Percentiles rank a stretch among this genome's conserved stretches.
Conservation (phyloP, 2,329 filamentous ascomycete genomes). For the Penicillium psychrosexuale region DNA sequence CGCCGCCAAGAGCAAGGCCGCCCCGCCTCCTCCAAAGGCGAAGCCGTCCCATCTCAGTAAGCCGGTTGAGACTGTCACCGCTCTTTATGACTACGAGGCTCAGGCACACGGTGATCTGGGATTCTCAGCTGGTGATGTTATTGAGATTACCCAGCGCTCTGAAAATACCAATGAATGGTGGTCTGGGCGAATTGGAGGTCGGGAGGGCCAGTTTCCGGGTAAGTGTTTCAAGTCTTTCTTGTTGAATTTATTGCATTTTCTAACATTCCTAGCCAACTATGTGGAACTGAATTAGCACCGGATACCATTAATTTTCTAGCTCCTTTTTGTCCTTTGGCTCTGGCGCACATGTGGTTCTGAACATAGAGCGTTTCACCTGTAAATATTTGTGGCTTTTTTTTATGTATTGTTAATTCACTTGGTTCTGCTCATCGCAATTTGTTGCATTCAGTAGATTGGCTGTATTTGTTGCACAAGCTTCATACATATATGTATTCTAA, state of each 20-base stretch:
- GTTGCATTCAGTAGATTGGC: background rate
- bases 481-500: background rate
- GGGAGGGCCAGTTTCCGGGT: conserved; percentile 94
- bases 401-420: background rate
- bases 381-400: conserved; percentile 16
- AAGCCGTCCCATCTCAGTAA: conserved; percentile 71
- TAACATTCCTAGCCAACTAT: conserved; percentile 35
- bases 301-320: background rate
- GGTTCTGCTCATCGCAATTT: background rate
- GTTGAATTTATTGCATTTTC: background rate
- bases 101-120: conserved; percentile 92
- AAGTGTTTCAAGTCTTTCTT: conserved; percentile 34
- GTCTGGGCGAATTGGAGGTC: conserved; percentile 75
- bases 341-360: conserved; percentile 21
- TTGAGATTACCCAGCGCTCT: conserved; percentile 82
- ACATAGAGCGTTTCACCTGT: conserved; percentile 28
- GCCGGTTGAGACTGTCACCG: conserved; percentile 76
- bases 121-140: conserved; percentile 81
- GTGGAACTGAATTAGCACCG: conserved; percentile 33
- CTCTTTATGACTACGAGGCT: conserved; percentile 92
- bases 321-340: conserved; percentile 5
- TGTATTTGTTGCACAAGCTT: background rate
- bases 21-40: conserved; percentile 70
- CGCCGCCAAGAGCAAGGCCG: conserved; percentile 64
- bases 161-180: conserved; percentile 97